Percentiles rank a stretch among this genome's conserved stretches.
Conservation (phyloP, 768 basidiomycete species). For the Scleroderma citrinum region DNA sequence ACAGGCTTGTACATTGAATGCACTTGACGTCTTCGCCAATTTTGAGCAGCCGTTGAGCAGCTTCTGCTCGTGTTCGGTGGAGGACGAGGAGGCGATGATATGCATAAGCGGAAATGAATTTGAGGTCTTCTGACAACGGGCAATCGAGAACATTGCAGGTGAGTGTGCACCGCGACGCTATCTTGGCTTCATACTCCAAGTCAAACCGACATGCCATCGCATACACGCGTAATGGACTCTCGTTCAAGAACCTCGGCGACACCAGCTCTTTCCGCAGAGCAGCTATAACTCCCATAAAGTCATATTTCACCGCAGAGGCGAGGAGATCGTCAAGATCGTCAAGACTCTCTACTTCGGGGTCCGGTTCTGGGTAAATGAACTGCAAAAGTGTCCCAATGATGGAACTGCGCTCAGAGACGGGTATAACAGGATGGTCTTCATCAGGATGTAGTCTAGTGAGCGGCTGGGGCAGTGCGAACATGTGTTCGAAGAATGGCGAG, state of each 20-base stretch:
- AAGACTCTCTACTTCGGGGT: constrained; percentile 45
- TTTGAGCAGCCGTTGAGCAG: constrained; percentile 43
- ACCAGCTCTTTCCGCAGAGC: constrained; percentile 49
- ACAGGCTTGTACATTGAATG: constrained; percentile 58
- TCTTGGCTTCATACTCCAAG: constrained; percentile 54
- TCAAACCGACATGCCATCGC: constrained; percentile 65
- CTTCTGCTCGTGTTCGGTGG: constrained; percentile 47
- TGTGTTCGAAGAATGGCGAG: constrained; percentile 62
- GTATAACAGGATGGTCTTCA: constrained; percentile 39
- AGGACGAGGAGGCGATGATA: constrained; percentile 61
- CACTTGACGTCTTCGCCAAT: constrained; percentile 51
- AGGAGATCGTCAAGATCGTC: constrained; percentile 50
- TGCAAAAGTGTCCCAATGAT: constrained; percentile 48
- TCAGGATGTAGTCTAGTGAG: constrained; percentile 13
- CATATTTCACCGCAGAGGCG: constrained; percentile 57
- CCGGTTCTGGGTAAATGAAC: constrained; percentile 56
- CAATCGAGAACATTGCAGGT: constrained; percentile 46
- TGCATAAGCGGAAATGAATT: constrained; percentile 60
- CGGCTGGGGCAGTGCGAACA: constrained; percentile 63
- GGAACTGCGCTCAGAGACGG: constrained; percentile 45
- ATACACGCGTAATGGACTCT: constrained; percentile 56
- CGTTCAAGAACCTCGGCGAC: constrained; percentile 40
- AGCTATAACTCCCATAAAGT: constrained; percentile 42
- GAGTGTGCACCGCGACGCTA: constrained; percentile 58
- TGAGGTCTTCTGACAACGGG: constrained; percentile 57